Base-by-base conservation (phyloP, 345 rosid genomes). In the Citropsis articulata region DNA sequence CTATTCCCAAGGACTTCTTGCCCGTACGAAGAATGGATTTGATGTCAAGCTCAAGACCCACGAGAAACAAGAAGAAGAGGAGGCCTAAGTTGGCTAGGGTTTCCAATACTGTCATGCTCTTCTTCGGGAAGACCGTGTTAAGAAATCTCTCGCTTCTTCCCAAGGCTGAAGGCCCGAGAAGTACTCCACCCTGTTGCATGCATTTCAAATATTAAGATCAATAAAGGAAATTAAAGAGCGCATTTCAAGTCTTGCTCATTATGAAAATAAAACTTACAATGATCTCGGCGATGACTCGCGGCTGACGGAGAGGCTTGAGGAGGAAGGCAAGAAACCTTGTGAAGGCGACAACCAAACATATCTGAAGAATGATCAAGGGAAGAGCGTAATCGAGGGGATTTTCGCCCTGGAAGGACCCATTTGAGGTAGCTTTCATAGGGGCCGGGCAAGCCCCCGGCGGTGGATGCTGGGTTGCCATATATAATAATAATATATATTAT, bases 101-200 rank as follows among this genome's bases (percentile, higher is more conserved):
- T 77, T 93, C 96, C 75, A 93, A 72, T 66, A 93, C 94, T 1
- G 98, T 90, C 85, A 90, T 73, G 82, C 96, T 86, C 71, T 38
- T 78, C 21, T 75, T 10, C 0, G 96, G 96, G 64, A 93, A 89
- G 50, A 93, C 71, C 10, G 83, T 69, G 79, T 82, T 77, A 57
- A 91, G 79, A 83, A 81, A 93, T 79, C 77, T 73, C 76, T 86
- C 42, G 74, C 78, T 87, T 81, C 89, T 86, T 33, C 98, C 98
- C 16, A 93, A 57, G 7, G 98, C 98, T 0, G 98, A 90, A 42
- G 98, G 98, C 40, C 98, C 96, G 48, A 93, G 92, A 77, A 93
- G 78, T 71, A 93, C 84, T 63, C 98, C 98, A 67, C 98, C 98
- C 98, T 93, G 82, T 24, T 45, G 50, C 50, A 45, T 45, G 14